Conservation (phyloP, 805 yeast species). For the Spathaspora hagerdaliae region DNA sequence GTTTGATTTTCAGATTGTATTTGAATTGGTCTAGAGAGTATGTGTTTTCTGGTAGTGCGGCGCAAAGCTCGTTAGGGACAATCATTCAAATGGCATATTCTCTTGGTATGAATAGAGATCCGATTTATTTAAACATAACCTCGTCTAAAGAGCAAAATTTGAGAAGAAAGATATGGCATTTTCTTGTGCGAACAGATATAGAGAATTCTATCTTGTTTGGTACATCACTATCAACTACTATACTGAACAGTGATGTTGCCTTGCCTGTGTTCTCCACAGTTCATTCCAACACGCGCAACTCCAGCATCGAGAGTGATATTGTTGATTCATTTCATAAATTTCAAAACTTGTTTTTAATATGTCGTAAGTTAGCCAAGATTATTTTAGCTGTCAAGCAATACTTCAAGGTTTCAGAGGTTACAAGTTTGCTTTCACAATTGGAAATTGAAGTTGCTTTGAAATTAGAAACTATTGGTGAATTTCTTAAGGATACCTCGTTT, state of each 20-base stretch:
- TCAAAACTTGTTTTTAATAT: background rate
- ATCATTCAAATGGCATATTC: slow-evolving; percentile 28
- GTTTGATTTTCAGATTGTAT: slow-evolving; percentile 40
- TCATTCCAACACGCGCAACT: slow-evolving; percentile 6
- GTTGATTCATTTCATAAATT: slow-evolving; percentile 1
- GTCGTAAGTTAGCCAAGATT: slow-evolving; percentile 1
- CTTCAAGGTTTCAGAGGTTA: slow-evolving; percentile 1
- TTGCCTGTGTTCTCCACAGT: slow-evolving; percentile 32
- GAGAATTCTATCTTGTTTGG: slow-evolving; percentile 45
- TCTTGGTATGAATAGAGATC: slow-evolving; percentile 33
- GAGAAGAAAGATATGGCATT: slow-evolving; percentile 59
- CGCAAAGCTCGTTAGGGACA: slow-evolving; percentile 12
- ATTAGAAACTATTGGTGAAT: slow-evolving; percentile 1
- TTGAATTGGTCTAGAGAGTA: slow-evolving; percentile 22
- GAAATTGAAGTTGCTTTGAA: background rate
- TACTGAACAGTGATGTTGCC: slow-evolving; percentile 43
- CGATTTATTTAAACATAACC: slow-evolving; percentile 15
- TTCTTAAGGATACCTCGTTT: background rate
- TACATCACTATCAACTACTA: slow-evolving; percentile 34
- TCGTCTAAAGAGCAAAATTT: slow-evolving; percentile 30
- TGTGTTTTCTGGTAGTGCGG: slow-evolving; percentile 9
- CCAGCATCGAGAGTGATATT: slow-evolving; percentile 6
- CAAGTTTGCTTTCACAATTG: slow-evolving; percentile 1
- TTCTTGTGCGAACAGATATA: slow-evolving; percentile 41
- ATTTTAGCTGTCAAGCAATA: slow-evolving; percentile 1